phyloP scores from a whole-genome alignment of 2,329 filamentous ascomycete genomes.

The Trichophyton rubrum region DNA sequence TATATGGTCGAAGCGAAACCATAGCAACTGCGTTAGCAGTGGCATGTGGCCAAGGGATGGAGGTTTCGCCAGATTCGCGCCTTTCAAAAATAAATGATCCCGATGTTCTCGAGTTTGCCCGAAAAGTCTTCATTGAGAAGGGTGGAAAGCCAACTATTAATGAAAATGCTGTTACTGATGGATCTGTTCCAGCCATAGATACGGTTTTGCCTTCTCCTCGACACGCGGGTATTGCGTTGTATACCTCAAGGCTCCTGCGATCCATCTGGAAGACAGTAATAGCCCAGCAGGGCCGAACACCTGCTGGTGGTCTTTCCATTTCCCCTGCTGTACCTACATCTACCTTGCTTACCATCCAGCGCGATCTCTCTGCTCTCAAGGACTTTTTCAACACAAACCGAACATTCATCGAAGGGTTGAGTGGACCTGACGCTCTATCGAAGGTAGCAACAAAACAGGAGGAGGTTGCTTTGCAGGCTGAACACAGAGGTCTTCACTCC shows the following conservation, averaged over 20 bases:
- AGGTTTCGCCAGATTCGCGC: constrained; percentile 59
- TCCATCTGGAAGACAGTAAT: constrained; percentile 77
- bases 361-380: constrained; percentile 63
- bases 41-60: constrained; percentile 83
- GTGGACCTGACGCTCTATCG: constrained; percentile 77
- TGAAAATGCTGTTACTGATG: constrained; percentile 56
- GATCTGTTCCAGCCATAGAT: constrained; percentile 56
- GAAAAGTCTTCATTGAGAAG: constrained; percentile 80
- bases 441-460: constrained; percentile 71
- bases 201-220: constrained; percentile 77
- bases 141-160: constrained; percentile 77
- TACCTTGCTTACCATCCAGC: constrained; percentile 67
- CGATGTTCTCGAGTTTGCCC: constrained; percentile 70
- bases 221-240: constrained; percentile 76
- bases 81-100: constrained; percentile 64
- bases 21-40: constrained; percentile 86
- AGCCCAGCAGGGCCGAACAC: constrained; percentile 43
- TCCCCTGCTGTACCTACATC: constrained; percentile 51
- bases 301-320: constrained; percentile 51
- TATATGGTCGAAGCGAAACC: constrained; percentile 80
- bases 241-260: constrained; percentile 75
- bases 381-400: constrained; percentile 80
- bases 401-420: constrained; percentile 81
- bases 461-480: constrained; percentile 81
- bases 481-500: constrained; percentile 83